A percentile compares a stretch with the other conserved stretches of the same genome.
Conservation (phyloP, 164 flowering plant genomes). For the Protea cynaroides region DNA sequence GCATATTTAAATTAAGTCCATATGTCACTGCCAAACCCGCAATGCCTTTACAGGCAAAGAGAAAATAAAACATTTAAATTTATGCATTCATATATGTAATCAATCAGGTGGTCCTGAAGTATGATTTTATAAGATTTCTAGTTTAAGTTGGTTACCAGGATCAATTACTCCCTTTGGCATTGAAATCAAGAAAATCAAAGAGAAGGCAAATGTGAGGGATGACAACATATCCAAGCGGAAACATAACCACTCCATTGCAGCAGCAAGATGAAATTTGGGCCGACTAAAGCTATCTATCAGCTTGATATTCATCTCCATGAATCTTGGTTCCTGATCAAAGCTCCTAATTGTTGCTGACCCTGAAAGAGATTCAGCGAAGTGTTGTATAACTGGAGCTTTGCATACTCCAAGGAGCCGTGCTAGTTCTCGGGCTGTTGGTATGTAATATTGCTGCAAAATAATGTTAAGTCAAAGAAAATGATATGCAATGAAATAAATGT, state of each 20-base stretch:
- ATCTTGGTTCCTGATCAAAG: constrained; percentile 6
- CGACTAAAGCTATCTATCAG: constrained; percentile 6
- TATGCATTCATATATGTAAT: too few relatives aligned
- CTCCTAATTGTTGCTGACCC: constrained; percentile 12
- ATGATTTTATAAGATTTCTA: too few relatives aligned
- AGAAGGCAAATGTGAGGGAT: constrained; percentile 5
- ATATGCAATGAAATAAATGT: too few relatives aligned
- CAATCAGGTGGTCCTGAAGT: too few relatives aligned
- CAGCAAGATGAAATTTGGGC: constrained; percentile 10
- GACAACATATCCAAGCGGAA: constrained; percentile 15
- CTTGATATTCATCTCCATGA: constrained; percentile 6
- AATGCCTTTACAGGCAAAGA: neutral
- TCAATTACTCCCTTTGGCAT: constrained; percentile 9
- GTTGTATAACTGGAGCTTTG: constrained; percentile 11
- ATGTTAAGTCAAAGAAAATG: too few relatives aligned
- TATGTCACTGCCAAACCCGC: neutral
- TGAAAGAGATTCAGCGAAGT: constrained; percentile 5
- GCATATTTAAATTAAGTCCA: neutral
- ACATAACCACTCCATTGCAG: constrained; percentile 9
- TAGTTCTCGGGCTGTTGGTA: constrained; percentile 2
- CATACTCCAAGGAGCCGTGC: constrained; percentile 4
- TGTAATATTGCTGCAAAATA: constrained; percentile 9
- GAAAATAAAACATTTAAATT: neutral
- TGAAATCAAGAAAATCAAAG: constrained; percentile 10
- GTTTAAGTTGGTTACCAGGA: constrained; percentile 7